A percentile compares a stretch with the other conserved stretches of the same genome.
Evolutionary conservation across 1,284 basidiomycete species (phyloP).

Genomic region (Pisolithus thermaeus): DNA sequence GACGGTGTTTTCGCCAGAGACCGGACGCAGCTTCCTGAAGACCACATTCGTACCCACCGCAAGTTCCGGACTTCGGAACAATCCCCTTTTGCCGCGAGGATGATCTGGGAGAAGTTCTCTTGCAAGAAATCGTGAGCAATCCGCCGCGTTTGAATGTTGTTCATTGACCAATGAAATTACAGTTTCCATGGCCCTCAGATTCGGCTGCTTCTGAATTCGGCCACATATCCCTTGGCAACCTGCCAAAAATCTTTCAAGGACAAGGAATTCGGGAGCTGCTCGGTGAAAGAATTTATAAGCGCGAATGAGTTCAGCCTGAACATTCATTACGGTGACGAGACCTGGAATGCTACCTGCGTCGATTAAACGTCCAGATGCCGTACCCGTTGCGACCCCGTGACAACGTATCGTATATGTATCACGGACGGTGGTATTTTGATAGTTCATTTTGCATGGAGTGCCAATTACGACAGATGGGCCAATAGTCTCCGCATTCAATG

Average conservation of each 20-base stretch:
- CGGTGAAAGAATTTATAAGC: slow-evolving; percentile 32
- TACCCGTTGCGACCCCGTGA: not conserved
- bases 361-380: not conserved
- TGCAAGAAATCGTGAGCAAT: slow-evolving; percentile 31
- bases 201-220: slow-evolving; percentile 40
- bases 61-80: slow-evolving; percentile 39
- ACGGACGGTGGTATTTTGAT: not conserved
- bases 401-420: no score
- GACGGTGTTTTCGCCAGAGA: slow-evolving; percentile 24
- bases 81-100: slow-evolving; percentile 41
- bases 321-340: slow-evolving; percentile 28
- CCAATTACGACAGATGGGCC: no score
- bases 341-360: slow-evolving; percentile 37
- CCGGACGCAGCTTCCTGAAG: slow-evolving; percentile 24
- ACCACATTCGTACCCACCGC: slow-evolving; percentile 26
- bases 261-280: slow-evolving; percentile 33
- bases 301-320: slow-evolving; percentile 26
- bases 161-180: slow-evolving; percentile 2
- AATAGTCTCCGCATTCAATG: slow-evolving; percentile 6
- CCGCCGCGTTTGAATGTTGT: not conserved
- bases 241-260: slow-evolving; percentile 28
- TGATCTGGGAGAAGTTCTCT: slow-evolving; percentile 42
- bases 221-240: slow-evolving; percentile 33
- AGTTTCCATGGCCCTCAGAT: slow-evolving; percentile 34
- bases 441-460: not conserved